Conservation (phyloP, 106 monocot genomes). For the Dioscorea zingiberensis region DNA sequence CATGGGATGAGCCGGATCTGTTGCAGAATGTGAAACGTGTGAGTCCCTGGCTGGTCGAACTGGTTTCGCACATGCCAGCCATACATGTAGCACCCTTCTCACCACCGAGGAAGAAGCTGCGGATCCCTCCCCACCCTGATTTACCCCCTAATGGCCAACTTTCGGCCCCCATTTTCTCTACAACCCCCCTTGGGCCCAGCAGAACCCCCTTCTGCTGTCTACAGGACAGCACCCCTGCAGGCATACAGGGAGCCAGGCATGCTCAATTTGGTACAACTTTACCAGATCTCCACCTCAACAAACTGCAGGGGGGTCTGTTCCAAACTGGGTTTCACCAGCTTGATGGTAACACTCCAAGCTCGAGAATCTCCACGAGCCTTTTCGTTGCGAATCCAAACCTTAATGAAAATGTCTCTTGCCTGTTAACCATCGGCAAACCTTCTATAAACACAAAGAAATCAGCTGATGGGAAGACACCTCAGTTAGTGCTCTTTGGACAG, state of each 20-base stretch:
- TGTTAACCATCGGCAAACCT: constrained; percentile 44
- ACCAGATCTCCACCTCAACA: constrained; percentile 48
- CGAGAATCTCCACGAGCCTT: constrained; percentile 34
- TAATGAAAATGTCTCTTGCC: constrained; percentile 41
- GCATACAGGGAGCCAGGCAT: constrained; percentile 94
- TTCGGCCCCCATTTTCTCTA: constrained; percentile 22
- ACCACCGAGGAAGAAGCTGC: constrained; percentile 47
- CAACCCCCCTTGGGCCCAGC: constrained; percentile 36
- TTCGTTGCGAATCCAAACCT: constrained; percentile 14
- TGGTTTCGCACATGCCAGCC: constrained; percentile 49
- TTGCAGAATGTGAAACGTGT: constrained; percentile 73
- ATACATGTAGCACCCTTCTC: constrained; percentile 49
- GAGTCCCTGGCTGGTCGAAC: constrained; percentile 69
- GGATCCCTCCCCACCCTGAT: constrained; percentile 36
- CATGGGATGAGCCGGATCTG: constrained; percentile 82
- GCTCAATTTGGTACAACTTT: constrained; percentile 49
- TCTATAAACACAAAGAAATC: constrained; percentile 20
- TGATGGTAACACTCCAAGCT: constrained; percentile 8
- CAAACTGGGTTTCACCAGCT: constrained; percentile 26
- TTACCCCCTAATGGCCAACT: constrained; percentile 41
- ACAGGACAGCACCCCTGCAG: constrained; percentile 43
- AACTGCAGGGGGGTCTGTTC: constrained; percentile 40
- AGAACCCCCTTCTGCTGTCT: constrained; percentile 47
- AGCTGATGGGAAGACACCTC: constrained; percentile 21
- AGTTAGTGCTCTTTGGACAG: constrained; percentile 60